Evolutionary conservation across 768 basidiomycete species (phyloP).

Genomic region (Hygrocybe punicea): DNA sequence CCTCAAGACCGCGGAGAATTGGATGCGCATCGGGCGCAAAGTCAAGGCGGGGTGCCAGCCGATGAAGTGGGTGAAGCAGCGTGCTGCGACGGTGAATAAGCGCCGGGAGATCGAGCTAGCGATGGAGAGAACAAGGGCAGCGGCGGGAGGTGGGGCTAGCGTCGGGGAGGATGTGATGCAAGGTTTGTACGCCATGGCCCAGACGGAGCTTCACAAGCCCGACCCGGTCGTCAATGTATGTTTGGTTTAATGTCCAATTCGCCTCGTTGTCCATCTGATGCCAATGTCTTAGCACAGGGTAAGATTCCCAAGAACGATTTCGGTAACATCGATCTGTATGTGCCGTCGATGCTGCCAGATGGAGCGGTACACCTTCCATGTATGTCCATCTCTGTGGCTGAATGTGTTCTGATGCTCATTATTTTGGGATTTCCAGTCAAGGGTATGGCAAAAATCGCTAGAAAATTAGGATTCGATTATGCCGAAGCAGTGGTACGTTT

Average conservation of each 20-base stretch:
- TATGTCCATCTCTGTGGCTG: conserved; percentile 42
- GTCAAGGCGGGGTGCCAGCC: conserved; percentile 76
- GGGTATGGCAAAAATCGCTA: conserved; percentile 84
- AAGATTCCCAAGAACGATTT: conserved; percentile 92
- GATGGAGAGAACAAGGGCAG: conserved; percentile 41
- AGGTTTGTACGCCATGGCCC: conserved; percentile 77
- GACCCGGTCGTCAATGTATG: conserved; percentile 81
- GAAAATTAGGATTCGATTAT: conserved; percentile 80
- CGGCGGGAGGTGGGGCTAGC: conserved; percentile 34
- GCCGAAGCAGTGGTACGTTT: conserved; percentile 87
- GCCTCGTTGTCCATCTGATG: conserved; percentile 1
- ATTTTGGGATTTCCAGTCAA: conserved; percentile 51
- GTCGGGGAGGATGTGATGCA: conserved; percentile 63
- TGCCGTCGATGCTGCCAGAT: conserved; percentile 87
- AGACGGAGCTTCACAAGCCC: conserved; percentile 80
- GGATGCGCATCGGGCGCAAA: conserved; percentile 81
- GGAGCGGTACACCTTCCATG: conserved; percentile 91
- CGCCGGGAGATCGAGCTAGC: conserved; percentile 61
- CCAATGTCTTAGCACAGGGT: conserved; percentile 52
- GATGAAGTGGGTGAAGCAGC: conserved; percentile 84
- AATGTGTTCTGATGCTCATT: conserved; percentile 10
- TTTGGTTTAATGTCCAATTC: conserved; percentile 13
- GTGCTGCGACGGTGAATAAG: conserved; percentile 75
- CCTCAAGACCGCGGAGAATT: conserved; percentile 89
- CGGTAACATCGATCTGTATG: conserved; percentile 95